Conservation (phyloP, 805 yeast species). For the Metschnikowia proteae region DNA sequence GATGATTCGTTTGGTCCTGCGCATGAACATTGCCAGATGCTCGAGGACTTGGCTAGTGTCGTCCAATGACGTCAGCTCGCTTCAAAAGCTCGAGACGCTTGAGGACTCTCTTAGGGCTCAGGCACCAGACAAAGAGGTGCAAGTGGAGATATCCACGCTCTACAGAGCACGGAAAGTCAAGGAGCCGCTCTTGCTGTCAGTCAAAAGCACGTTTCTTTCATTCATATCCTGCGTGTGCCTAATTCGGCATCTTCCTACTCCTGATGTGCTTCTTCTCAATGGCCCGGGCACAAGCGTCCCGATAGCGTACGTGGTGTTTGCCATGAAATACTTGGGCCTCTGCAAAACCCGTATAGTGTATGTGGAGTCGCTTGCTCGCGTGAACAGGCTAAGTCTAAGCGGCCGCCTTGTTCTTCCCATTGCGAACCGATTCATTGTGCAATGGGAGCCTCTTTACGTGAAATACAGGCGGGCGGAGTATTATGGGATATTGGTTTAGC, state of each 20-base stretch:
- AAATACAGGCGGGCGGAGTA: conserved; percentile 63
- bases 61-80: conserved; percentile 51
- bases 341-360: conserved; percentile 61
- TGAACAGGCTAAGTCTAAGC: conserved; percentile 65
- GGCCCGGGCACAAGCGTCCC: conserved; percentile 87
- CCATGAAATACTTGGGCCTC: conserved; percentile 46
- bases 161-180: conserved; percentile 63
- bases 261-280: conserved; percentile 53
- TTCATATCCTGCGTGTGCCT: conserved; percentile 24
- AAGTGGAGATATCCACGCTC: conserved; percentile 29
- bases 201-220: conserved; percentile 42
- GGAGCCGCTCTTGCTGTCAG: conserved; percentile 46
- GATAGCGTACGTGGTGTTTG: conserved; percentile 53
- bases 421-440: conserved; percentile 77
- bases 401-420: conserved; percentile 71
- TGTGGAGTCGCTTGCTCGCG: conserved; percentile 85
- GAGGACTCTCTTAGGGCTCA: conserved; percentile 21
- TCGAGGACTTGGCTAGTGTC: conserved; percentile 42
- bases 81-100: conserved; percentile 35
- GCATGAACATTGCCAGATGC: conserved; percentile 28
- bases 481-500: conserved; percentile 64
- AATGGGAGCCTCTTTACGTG: conserved; percentile 67
- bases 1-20: conserved; percentile 66
- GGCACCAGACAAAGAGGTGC: conserved; percentile 1
- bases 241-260: conserved; percentile 27